Conservation (phyloP, 192 early-diverging fungal species). For the Umbelopsis sp. region DNA sequence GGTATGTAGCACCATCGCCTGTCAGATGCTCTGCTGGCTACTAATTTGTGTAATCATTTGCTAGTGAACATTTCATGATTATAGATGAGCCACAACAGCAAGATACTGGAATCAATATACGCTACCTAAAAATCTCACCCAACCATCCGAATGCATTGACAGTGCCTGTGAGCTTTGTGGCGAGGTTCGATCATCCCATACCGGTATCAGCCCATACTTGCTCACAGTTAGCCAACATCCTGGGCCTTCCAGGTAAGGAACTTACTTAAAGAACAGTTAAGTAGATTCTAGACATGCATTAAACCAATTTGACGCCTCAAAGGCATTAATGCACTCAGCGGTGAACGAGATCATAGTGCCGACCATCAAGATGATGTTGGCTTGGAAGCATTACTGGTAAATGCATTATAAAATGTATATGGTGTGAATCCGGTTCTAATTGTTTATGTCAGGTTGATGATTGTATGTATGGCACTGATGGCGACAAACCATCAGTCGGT, state of each 20-base stretch:
- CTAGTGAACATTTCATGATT: conserved; percentile 30
- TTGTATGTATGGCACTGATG: neutral
- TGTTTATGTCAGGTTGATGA: neutral
- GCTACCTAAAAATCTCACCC: conserved; percentile 28
- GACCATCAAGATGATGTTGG: neutral
- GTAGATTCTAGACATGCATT: neutral
- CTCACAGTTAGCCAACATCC: neutral
- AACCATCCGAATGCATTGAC: conserved; percentile 13
- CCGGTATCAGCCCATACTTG: conserved; percentile 27
- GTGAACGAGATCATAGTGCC: neutral
- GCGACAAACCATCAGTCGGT: neutral
- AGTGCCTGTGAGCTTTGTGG: conserved; percentile 35
- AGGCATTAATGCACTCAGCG: neutral
- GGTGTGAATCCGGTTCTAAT: neutral
- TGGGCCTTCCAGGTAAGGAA: neutral
- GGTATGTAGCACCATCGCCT: conserved; percentile 6
- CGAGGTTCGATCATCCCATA: conserved; percentile 28
- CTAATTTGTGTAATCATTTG: neutral
- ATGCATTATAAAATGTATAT: neutral
- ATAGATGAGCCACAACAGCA: conserved; percentile 24
- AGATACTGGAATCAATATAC: conserved; percentile 20
- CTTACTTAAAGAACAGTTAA: too few species aligned
- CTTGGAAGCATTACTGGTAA: conserved; percentile 4
- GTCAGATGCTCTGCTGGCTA: too few species aligned
- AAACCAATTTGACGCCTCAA: too few species aligned